These are phyloP conservation scores for Picea sitchensis DNA, from an alignment of 75 land plant genomes.

Conservation along the genomic window DNA sequence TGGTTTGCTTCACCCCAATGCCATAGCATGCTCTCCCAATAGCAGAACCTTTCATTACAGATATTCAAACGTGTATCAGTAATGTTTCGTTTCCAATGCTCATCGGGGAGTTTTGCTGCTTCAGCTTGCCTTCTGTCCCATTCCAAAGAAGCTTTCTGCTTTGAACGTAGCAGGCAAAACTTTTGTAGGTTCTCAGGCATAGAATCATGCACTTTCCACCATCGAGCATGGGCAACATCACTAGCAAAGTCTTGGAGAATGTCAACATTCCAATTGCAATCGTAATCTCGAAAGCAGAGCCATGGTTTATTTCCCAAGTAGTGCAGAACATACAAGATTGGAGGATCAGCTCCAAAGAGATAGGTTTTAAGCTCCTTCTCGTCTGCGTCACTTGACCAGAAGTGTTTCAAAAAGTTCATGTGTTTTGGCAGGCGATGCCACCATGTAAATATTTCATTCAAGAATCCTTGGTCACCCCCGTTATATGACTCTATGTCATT, in stretches of 20 bases:
- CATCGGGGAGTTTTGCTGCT: conserved; percentile 26
- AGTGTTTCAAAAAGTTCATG: conserved; percentile 55
- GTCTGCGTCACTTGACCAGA: conserved; percentile 40
- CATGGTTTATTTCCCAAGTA: conserved; percentile 95
- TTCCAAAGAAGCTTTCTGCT: conserved; percentile 56
- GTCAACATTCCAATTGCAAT: conserved; percentile 87
- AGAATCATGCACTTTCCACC: conserved; percentile 85
- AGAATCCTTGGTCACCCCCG: conserved; percentile 63
- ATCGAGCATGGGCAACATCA: conserved; percentile 70
- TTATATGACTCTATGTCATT: conserved; percentile 45
- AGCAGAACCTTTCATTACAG: conserved; percentile 34
- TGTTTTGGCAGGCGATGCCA: conserved; percentile 59
- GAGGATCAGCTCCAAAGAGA: conserved; percentile 48
- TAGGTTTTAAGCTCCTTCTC: conserved; percentile 22
- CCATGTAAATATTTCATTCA: conserved; percentile 62
- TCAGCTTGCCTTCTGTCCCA: conserved; percentile 61
- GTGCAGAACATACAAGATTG: conserved; percentile 63
- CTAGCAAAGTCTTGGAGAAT: conserved; percentile 68
- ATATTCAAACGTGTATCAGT: conserved; percentile 55
- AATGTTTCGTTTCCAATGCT: conserved; percentile 75
- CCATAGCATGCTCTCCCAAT: conserved; percentile 50
- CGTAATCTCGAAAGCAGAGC: conserved; percentile 92
- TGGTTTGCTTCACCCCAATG: conserved; percentile 42
- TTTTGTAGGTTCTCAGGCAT: conserved; percentile 56
- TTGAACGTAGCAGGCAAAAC: conserved; percentile 44